Percentiles rank a stretch among this genome's conserved stretches.
Evolutionary conservation across 768 basidiomycete genomes (phyloP).

Genomic region (Lactifluus echinatus): DNA sequence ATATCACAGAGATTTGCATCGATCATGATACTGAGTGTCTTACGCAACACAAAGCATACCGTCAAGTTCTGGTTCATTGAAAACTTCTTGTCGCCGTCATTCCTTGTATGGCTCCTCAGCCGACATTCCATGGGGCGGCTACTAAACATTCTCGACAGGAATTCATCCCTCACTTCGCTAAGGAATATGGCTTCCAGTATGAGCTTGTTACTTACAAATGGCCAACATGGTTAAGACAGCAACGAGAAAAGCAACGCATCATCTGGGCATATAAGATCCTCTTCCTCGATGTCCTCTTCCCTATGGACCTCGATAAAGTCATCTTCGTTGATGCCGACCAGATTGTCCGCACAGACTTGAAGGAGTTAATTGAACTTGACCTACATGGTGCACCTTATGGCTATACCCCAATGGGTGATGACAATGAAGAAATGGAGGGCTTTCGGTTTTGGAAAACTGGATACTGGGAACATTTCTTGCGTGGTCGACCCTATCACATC

Average conservation of each 20-base stretch:
- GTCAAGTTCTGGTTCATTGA: constrained; percentile 99
- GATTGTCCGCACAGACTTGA: constrained; percentile 92
- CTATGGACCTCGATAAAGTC: constrained; percentile 97
- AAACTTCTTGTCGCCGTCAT: constrained; percentile 96
- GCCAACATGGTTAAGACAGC: constrained; percentile 96
- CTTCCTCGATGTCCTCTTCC: constrained; percentile 97
- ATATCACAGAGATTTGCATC: constrained; percentile 77
- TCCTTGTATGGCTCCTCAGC: constrained; percentile 50
- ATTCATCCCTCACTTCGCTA: constrained; percentile 89
- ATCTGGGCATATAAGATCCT: constrained; percentile 99
- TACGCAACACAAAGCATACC: constrained; percentile 85
- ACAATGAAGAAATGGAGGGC: constrained; percentile 91
- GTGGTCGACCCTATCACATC: constrained; percentile 88
- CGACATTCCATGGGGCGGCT: not conserved
- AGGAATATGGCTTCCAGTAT: constrained; percentile 89
- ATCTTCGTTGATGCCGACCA: constrained; percentile 98
- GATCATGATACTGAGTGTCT: constrained; percentile 96
- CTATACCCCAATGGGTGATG: constrained; percentile 96
- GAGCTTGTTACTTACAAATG: constrained; percentile 98
- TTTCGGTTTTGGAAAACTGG: constrained; percentile 99
- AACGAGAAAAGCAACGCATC: constrained; percentile 95
- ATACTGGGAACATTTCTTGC: constrained; percentile 85
- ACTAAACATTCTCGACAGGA: constrained; percentile 40
- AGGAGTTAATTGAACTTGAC: constrained; percentile 90
- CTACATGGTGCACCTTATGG: constrained; percentile 90